Evolutionary conservation across 2,329 filamentous ascomycete genomes (phyloP).

Genomic region (Lasiodiplodia hormozganensis): DNA sequence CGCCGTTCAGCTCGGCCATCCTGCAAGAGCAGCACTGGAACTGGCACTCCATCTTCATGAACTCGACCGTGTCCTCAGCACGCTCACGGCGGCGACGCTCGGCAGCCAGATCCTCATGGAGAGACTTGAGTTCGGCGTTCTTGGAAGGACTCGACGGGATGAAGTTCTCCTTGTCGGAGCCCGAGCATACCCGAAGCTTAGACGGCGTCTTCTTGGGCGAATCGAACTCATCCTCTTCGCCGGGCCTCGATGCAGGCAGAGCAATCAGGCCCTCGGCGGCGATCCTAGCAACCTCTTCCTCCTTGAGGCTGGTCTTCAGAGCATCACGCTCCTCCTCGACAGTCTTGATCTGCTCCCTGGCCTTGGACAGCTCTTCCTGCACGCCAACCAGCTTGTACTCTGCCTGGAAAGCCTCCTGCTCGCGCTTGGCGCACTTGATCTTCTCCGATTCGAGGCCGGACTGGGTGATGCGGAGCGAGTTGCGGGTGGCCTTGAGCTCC

Average conservation of each 20-base stretch:
- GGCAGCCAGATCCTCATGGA: conserved; percentile 58
- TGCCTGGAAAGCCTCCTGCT: conserved; percentile 73
- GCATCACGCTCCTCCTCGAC: conserved; percentile 78
- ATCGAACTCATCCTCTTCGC: conserved; percentile 66
- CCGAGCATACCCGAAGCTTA: conserved; percentile 48
- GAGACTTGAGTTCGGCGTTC: conserved; percentile 48
- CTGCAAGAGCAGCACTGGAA: conserved; percentile 70
- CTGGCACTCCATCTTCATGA: conserved; percentile 76
- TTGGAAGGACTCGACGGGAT: conserved; percentile 33
- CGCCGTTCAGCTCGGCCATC: conserved; percentile 47
- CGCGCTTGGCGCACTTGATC: conserved; percentile 65
- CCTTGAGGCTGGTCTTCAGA: conserved; percentile 73
- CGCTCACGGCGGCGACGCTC: conserved; percentile 69
- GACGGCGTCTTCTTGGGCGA: conserved; percentile 63
- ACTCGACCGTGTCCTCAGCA: conserved; percentile 76
- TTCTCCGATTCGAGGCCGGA: conserved; percentile 69
- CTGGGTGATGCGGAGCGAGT: conserved; percentile 62
- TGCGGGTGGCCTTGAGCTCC: conserved; percentile 69
- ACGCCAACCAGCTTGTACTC: conserved; percentile 70
- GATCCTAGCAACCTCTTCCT: conserved; percentile 75
- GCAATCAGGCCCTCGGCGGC: conserved; percentile 75
- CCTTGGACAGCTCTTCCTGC: conserved; percentile 71
- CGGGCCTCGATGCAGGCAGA: conserved; percentile 60
- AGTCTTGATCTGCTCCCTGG: conserved; percentile 67
- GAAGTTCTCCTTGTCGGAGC: conserved; percentile 56